phyloP scores from a whole-genome alignment of 306 rosid genomes.

The Coriaria nepalensis region DNA sequence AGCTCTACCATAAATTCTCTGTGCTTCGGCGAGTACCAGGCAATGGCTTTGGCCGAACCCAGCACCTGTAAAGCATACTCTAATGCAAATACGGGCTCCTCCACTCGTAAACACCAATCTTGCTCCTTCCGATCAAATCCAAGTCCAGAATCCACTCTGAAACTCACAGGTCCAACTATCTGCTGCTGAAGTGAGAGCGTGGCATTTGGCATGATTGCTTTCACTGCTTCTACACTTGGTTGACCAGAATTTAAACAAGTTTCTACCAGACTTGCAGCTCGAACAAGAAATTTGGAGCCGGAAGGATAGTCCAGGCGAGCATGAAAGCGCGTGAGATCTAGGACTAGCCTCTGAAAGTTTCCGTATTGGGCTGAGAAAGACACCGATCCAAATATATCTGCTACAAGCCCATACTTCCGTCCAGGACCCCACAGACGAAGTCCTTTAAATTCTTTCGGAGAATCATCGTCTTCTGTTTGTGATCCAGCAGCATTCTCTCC shows the following conservation, averaged over 20 bases:
- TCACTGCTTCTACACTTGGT: slow-evolving; percentile 46
- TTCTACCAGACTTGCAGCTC: slow-evolving; percentile 48
- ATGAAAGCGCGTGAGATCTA: slow-evolving; percentile 72
- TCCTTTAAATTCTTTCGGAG: slow-evolving; percentile 33
- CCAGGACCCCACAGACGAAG: slow-evolving; percentile 30
- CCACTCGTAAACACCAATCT: slow-evolving; percentile 22
- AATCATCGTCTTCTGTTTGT: slow-evolving; percentile 17
- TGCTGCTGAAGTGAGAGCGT: slow-evolving; percentile 85
- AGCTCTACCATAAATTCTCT: slow-evolving; percentile 86
- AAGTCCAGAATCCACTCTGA: slow-evolving; percentile 72
- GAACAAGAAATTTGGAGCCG: slow-evolving; percentile 59
- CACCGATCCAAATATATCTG: slow-evolving; percentile 54
- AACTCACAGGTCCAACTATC: slow-evolving; percentile 81
- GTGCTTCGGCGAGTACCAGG: slow-evolving; percentile 84
- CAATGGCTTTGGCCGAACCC: slow-evolving; percentile 91
- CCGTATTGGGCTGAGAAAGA: slow-evolving; percentile 75
- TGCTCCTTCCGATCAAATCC: slow-evolving; percentile 41
- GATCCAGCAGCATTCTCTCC: slow-evolving; percentile 44
- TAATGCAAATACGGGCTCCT: slow-evolving; percentile 62
- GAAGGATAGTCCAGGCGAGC: slow-evolving; percentile 68
- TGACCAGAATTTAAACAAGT: slow-evolving; percentile 50
- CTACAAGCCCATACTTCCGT: slow-evolving; percentile 43
- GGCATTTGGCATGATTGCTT: slow-evolving; percentile 52
- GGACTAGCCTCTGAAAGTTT: slow-evolving; percentile 52
- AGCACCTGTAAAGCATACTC: slow-evolving; percentile 75